Percentiles rank a stretch among this genome's conserved stretches.
phyloP scores from a whole-genome alignment of 371 early-diverging fungal genomes.

The Lichtheimia ornata region DNA sequence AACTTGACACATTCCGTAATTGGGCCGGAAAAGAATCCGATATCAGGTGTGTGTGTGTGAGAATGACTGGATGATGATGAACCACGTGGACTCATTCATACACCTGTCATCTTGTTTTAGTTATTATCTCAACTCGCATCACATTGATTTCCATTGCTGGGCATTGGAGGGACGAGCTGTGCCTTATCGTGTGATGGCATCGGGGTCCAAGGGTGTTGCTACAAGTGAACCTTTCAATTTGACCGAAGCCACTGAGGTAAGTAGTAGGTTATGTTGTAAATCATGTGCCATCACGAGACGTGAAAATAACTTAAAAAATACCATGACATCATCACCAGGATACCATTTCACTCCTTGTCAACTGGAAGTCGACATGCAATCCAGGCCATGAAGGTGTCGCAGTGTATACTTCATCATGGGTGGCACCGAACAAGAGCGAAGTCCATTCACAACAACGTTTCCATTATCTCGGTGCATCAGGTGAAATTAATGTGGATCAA shows the following conservation, averaged over 20 bases:
- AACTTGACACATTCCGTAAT: conserved; percentile 47
- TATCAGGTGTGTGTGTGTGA: too few species aligned
- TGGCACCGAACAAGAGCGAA: conserved; percentile 48
- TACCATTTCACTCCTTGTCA: conserved; percentile 54
- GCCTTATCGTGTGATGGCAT: conserved; percentile 43
- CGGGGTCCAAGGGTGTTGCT: conserved; percentile 46
- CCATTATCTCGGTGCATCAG: conserved; percentile 45
- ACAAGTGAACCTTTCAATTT: conserved; percentile 31
- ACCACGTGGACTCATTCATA: not conserved
- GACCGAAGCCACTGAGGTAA: conserved; percentile 34
- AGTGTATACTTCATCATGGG: conserved; percentile 56
- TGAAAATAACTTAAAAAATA: too few species aligned
- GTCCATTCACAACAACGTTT: conserved; percentile 58
- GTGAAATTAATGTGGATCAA: conserved; percentile 55
- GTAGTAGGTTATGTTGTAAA: too few species aligned
- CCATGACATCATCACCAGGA: conserved; percentile 25
- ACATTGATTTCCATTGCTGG: conserved; percentile 56
- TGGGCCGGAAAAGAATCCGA: conserved; percentile 56
- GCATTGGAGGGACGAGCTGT: conserved; percentile 30
- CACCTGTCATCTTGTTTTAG: conserved; percentile 8
- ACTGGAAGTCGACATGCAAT: conserved; percentile 31
- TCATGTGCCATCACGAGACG: not conserved
- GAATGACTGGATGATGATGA: not conserved
- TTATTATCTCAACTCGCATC: conserved; percentile 51
- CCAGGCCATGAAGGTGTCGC: conserved; percentile 35